Percentiles rank a stretch among this genome's conserved stretches.
Conservation (phyloP, 106 monocot genomes). For the Dioscorea dumetorum region DNA sequence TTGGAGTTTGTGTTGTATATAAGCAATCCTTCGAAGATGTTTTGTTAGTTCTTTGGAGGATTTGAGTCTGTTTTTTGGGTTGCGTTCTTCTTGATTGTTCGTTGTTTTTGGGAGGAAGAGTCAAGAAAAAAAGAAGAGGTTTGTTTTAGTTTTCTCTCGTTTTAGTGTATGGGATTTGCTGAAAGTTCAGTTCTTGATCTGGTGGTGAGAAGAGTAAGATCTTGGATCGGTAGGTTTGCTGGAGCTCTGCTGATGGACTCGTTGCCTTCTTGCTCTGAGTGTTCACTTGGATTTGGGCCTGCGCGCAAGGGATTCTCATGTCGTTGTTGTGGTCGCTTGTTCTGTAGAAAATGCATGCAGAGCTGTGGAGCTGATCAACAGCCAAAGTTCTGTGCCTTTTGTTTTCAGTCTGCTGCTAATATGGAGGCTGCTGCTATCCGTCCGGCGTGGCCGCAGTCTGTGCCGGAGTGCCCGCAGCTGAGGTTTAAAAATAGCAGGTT, state of each 20-base stretch:
- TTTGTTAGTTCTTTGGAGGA: too few species aligned
- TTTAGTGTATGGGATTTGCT: conserved; percentile 32
- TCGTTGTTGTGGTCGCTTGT: conserved; percentile 22
- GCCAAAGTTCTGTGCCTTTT: conserved; percentile 13
- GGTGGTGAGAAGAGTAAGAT: conserved; percentile 22
- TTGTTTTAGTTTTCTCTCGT: conserved; percentile 6
- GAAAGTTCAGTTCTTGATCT: conserved; percentile 17
- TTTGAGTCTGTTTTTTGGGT: too few species aligned
- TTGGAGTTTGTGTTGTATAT: too few species aligned
- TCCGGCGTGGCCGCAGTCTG: conserved; percentile 1
- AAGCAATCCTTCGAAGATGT: too few species aligned
- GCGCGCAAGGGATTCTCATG: conserved; percentile 7
- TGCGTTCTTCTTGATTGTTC: too few species aligned
- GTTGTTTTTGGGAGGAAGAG: too few species aligned
- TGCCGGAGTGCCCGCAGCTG: conserved; percentile 5
- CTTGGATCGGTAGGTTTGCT: conserved; percentile 21
- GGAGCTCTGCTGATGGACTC: conserved; percentile 8
- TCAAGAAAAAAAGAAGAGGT: too few species aligned
- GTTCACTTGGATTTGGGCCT: conserved; percentile 1
- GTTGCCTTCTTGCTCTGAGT: conserved; percentile 22
- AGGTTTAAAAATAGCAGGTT: conserved; percentile 11
- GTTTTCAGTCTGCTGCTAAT: conserved; percentile 1
- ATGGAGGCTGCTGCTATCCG: background rate
- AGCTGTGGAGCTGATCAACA: background rate
- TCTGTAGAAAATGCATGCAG: conserved; percentile 34